Evolutionary conservation across 352 stramenopile species (phyloP).

Genomic region (Elongisporangium senticosum): DNA sequence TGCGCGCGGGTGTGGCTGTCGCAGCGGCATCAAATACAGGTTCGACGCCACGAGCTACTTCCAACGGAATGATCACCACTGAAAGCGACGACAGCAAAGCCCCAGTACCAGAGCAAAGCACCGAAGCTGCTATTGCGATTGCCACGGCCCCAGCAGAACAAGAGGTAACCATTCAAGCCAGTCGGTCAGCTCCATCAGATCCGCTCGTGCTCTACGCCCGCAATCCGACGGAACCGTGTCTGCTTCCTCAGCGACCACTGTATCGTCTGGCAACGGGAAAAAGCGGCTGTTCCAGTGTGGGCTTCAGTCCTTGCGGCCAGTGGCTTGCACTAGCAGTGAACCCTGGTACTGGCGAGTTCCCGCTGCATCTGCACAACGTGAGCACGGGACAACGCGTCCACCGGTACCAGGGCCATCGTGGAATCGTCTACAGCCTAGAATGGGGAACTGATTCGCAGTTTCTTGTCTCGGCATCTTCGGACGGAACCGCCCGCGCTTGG

Average conservation of each 20-base stretch:
- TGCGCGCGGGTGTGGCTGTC: constrained; percentile 4
- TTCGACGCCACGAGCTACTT: not conserved
- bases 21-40: not conserved
- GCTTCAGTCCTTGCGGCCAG: constrained; percentile 52
- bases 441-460: constrained; percentile 28
- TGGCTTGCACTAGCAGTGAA: constrained; percentile 45
- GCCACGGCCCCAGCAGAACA: not conserved
- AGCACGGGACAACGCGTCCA: constrained; percentile 28
- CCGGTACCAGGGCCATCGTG: constrained; percentile 36
- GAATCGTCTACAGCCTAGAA: constrained; percentile 54
- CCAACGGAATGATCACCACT: not conserved
- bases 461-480: constrained; percentile 51
- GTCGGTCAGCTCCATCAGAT: constrained; percentile 3
- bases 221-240: constrained; percentile 29
- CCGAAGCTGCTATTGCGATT: not conserved
- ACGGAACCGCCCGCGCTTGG: constrained; percentile 50
- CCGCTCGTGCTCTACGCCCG: constrained; percentile 27
- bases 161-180: not conserved
- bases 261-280: constrained; percentile 47
- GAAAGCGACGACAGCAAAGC: not conserved
- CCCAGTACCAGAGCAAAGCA: not conserved
- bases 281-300: constrained; percentile 47
- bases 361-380: constrained; percentile 43
- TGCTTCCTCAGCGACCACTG: constrained; percentile 52
- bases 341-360: constrained; percentile 24